phyloP scores from a whole-genome alignment of 208 protist genomes.

The Crithidia bombi region DNA sequence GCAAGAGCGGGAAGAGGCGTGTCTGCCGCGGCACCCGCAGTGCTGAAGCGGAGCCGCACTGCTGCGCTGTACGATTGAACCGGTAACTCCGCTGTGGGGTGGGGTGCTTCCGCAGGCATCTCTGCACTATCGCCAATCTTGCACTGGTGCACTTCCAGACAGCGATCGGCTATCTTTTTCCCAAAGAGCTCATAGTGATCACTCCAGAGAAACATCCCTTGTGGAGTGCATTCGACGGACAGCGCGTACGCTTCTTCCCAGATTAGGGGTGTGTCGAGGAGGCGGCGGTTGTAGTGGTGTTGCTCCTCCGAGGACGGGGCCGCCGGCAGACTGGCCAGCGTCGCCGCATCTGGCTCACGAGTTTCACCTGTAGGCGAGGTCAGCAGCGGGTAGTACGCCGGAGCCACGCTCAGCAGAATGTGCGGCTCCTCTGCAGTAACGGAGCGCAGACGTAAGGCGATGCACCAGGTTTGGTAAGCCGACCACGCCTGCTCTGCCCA shows the following conservation, averaged over 20 bases:
- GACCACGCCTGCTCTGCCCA: slow-evolving; percentile 29
- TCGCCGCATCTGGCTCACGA: slow-evolving; percentile 12
- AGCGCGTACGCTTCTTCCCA: slow-evolving; percentile 78
- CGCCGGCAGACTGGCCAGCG: slow-evolving; percentile 16
- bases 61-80: not conserved
- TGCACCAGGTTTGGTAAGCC: slow-evolving; percentile 55
- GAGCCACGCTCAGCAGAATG: slow-evolving; percentile 74
- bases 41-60: slow-evolving; percentile 14
- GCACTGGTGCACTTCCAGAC: slow-evolving; percentile 17
- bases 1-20: not conserved
- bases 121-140: not conserved
- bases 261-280: slow-evolving; percentile 82
- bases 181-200: slow-evolving; percentile 70
- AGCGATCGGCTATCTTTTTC: slow-evolving; percentile 27
- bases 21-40: not conserved
- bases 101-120: not conserved
- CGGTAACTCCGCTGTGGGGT: not conserved
- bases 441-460: slow-evolving; percentile 48
- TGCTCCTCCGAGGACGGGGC: slow-evolving; percentile 48
- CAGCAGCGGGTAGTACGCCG: slow-evolving; percentile 56
- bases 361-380: slow-evolving; percentile 23
- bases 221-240: slow-evolving; percentile 62
- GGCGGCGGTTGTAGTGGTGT: slow-evolving; percentile 48
- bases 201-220: slow-evolving; percentile 74
- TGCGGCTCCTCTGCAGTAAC: slow-evolving; percentile 44